Percentiles rank a stretch among this genome's conserved stretches.
Evolutionary conservation across 23 red algal genomes (phyloP).

Genomic region (Agarophyton chilense): DNA sequence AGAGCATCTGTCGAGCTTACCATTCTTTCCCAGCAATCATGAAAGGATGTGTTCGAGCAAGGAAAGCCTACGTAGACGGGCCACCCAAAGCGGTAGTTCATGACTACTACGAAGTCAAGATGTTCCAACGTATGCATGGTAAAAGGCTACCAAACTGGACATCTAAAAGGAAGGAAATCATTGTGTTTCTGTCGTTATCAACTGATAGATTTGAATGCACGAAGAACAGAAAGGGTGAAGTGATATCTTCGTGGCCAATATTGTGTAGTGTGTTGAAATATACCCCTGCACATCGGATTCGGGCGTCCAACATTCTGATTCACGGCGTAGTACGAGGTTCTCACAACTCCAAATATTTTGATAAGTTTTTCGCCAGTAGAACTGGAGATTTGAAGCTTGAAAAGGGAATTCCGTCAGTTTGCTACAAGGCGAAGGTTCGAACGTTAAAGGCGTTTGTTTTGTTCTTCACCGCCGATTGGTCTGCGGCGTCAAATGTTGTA

Average conservation of each 20-base stretch:
- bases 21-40: background rate
- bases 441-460: background rate
- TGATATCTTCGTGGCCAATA: background rate
- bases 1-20: background rate
- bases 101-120: background rate
- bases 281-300: background rate
- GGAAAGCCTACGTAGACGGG: background rate
- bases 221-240: background rate
- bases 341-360: background rate
- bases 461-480: background rate
- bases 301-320: background rate
- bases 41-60: background rate
- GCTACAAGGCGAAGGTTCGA: background rate
- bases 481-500: conserved; percentile 15
- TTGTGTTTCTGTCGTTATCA: background rate
- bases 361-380: background rate
- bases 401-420: background rate
- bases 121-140: background rate
- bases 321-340: background rate
- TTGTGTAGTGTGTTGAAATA: background rate
- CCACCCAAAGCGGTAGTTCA: background rate
- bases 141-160: background rate
- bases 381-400: background rate
- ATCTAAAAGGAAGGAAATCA: background rate
- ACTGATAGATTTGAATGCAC: conserved; percentile 2